Base-by-base conservation (phyloP, 1,284 basidiomycete species). In the Trametes hirsuta region DNA sequence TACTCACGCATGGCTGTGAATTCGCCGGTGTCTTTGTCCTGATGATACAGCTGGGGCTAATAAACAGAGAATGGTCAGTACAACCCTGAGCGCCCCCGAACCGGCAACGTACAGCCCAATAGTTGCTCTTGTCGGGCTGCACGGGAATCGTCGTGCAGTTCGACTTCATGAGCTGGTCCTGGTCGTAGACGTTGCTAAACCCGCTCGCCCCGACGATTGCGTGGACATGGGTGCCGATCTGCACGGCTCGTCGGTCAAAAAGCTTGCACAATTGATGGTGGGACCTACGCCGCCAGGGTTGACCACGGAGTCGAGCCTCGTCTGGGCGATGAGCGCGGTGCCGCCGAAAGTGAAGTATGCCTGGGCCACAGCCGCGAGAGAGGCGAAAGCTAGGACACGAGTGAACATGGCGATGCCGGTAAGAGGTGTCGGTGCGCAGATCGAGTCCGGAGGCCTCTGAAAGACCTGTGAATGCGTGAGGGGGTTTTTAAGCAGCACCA, bases 261-360 rank as follows among this genome's bases (percentile, higher is more conserved):
- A 18, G 34, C 4, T 18, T 15, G 1, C 6, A 10, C 22, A 35
- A 47, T 12, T 22, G 14, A 10, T n/a, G 6, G 34, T 6, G 42
- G 18, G 11, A 10, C 60, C 56, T 51, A 70, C 70, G n/a, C 44
- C 40, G 30, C 66, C 68, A 11, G 68, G 66, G 62, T 50, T 63
- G 53, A 73, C 63, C 59, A 74, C 65, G 18, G 73, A 69, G 63
- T 74, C 73, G 47, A 73, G 53, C 14, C 72, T 68, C 35, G 67
- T 67, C 35, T 68, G 63, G n/a, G 68, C 63, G 55, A 71, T 62
- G 35, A 71, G 64, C 24, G 47, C 55, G 14, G 64, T 64, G 22
- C 64, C 72, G 53, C 61, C 71, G 56, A 69, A 70, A 30, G 67
- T 71, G 58, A 67, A 67, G 47, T 64, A 61, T 56, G 59, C 67